phyloP scores from a whole-genome alignment of 306 rosid genomes.

The Cicer pinnatifidum region DNA sequence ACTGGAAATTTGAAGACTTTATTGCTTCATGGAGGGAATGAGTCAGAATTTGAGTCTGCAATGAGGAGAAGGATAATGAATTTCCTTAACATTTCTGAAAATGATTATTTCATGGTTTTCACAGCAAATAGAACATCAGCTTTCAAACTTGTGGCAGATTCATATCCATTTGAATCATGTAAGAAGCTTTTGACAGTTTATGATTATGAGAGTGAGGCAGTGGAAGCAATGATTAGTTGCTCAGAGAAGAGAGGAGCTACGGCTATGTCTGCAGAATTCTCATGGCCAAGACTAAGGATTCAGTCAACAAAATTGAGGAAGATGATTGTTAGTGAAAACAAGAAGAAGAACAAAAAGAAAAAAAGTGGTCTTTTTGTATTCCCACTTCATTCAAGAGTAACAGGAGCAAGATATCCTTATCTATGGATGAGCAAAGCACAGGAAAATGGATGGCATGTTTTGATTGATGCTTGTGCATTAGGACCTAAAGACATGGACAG shows the following conservation, averaged over 20 bases:
- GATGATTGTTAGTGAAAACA: constrained; percentile 65
- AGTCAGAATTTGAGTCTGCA: constrained; percentile 73
- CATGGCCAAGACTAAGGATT: constrained; percentile 88
- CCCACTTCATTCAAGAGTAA: constrained; percentile 88
- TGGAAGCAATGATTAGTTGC: constrained; percentile 68
- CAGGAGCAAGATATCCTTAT: constrained; percentile 92
- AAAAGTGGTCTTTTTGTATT: constrained; percentile 86
- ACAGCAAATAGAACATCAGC: constrained; percentile 94
- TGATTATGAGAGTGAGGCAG: constrained; percentile 91
- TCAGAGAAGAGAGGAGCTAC: constrained; percentile 88
- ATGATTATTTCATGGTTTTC: constrained; percentile 86
- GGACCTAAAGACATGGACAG: constrained; percentile 96
- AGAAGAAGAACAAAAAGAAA: constrained; percentile 62
- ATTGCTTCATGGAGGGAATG: constrained; percentile 75
- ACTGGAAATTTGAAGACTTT: constrained; percentile 77
- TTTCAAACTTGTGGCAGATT: constrained; percentile 82
- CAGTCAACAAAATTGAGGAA: constrained; percentile 71
- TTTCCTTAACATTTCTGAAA: constrained; percentile 75
- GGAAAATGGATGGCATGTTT: constrained; percentile 89
- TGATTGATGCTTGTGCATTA: constrained; percentile 88
- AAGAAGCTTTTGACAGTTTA: constrained; percentile 83
- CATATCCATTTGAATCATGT: constrained; percentile 73
- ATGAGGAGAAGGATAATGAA: constrained; percentile 73
- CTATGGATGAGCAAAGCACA: constrained; percentile 91
- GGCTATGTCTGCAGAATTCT: constrained; percentile 79